Base-by-base conservation (phyloP, 345 rosid genomes). In the Brassica juncea region DNA sequence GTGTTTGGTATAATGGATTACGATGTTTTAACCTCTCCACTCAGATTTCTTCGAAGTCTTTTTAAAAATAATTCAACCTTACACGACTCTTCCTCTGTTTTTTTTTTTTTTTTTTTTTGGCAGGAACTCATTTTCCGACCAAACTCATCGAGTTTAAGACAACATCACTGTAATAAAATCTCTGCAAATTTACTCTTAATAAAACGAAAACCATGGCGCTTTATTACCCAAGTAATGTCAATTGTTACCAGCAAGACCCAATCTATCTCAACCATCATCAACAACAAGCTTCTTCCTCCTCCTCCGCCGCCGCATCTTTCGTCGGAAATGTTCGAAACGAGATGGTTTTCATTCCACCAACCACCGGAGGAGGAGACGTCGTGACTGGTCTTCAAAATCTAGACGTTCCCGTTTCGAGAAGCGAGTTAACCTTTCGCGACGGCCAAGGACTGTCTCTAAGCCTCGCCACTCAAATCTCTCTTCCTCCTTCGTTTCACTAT, bases 371-470 rank as follows among this genome's bases (percentile, higher is more conserved):
- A 72, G 79, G 82, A 71, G 79, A 81, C 34, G 37, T 85, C n/a
- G 37, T 87, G 0, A 55, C 76, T 31, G 79, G 64, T 86, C 76
- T 86, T 70, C 86, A 76, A 4, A 68, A 57, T 37, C 52, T 66
- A 54, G 64, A 77, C 37, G 63, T 61, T 27, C 62, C 79, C 57
- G 57, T 42, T 71, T 70, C 83, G 30, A 71, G 77, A 59, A 71
- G 73, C 27, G 80, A 65, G 2, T 4, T 81, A 66, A 85, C 81
- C 77, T 82, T 85, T 62, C 86, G 78, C 37, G 73, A 82, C 23
- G 73, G 78, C 25, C 91, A 86, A 42, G 90, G 91, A 77, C 80
- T 89, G 71, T 86, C 91, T 68, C 82, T 91, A 11, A 87, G 88
- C 66, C 96, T 91, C 37, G 86, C 88, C 55, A 84, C 89, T 2